phyloP scores from a whole-genome alignment of 345 rosid species.

The Populus tremula region DNA sequence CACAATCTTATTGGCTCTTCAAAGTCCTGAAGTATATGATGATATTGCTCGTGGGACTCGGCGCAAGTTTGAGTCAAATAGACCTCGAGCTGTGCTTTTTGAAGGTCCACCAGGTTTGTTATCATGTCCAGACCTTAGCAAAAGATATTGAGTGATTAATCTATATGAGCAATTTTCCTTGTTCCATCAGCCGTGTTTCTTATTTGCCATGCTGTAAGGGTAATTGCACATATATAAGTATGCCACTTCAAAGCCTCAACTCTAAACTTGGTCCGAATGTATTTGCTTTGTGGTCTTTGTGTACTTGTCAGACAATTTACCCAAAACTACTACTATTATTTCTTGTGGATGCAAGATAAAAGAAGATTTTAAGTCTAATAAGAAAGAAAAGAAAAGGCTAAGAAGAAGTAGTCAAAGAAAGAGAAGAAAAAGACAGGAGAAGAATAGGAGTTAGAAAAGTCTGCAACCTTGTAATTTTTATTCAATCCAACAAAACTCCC shows the following conservation, averaged over 20 bases:
- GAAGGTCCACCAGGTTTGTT: slow-evolving; percentile 94
- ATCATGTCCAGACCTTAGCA: background rate
- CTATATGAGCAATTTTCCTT: background rate
- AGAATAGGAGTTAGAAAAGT: too few relatives aligned
- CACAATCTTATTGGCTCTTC: slow-evolving; percentile 75
- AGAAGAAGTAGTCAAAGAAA: too few relatives aligned
- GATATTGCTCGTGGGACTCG: slow-evolving; percentile 90
- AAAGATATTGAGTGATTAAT: background rate
- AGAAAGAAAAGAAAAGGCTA: too few relatives aligned
- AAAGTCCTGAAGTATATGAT: slow-evolving; percentile 83
- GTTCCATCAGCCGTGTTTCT: background rate
- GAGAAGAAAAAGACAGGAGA: too few relatives aligned
- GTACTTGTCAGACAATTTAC: background rate
- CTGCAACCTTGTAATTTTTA: too few relatives aligned
- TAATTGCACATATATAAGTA: background rate
- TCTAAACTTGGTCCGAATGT: background rate
- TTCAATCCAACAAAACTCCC: too few relatives aligned
- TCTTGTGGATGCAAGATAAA: background rate
- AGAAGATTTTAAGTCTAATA: too few relatives aligned
- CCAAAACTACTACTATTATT: background rate
- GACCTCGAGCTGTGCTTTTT: slow-evolving; percentile 93
- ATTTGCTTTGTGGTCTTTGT: background rate
- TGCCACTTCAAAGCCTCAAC: background rate
- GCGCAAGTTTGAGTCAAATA: slow-evolving; percentile 74
- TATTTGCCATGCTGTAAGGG: slow-evolving; percentile 6